phyloP scores from a whole-genome alignment of 495 filamentous ascomycete genomes.

The Penicillium simplicissimum region DNA sequence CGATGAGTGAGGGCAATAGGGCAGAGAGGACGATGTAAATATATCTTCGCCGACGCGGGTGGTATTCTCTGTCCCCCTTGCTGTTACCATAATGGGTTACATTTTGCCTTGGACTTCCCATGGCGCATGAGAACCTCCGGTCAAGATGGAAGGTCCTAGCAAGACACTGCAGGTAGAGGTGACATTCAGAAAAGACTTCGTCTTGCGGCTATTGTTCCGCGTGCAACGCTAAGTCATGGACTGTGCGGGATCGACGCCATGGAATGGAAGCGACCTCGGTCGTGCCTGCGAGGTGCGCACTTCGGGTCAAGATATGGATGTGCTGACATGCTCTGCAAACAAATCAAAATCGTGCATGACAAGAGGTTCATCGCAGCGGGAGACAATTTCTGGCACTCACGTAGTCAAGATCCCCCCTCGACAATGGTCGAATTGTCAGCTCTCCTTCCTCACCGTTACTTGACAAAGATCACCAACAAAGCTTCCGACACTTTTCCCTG shows the following conservation, averaged over 20 bases:
- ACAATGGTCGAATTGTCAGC: neutral
- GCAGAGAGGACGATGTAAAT: neutral
- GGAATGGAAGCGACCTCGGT: neutral
- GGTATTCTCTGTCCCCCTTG: conserved; percentile 2
- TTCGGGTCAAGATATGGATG: neutral
- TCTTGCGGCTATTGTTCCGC: neutral
- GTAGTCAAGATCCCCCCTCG: neutral
- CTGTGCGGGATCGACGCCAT: neutral
- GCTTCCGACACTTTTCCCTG: neutral
- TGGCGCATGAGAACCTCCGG: neutral
- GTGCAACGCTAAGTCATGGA: too few relatives aligned
- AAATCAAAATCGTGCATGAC: neutral
- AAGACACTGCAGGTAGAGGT: conserved; percentile 5
- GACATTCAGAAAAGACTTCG: conserved; percentile 6
- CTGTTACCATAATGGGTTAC: conserved; percentile 9
- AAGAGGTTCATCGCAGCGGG: neutral
- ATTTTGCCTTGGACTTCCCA: conserved; percentile 8
- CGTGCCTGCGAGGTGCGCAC: neutral
- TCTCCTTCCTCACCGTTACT: neutral
- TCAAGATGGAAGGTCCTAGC: neutral
- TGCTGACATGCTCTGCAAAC: neutral
- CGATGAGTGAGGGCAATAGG: neutral
- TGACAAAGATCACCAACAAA: neutral
- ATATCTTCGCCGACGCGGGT: neutral
- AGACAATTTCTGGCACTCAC: neutral